Evolutionary conservation across 345 rosid genomes (phyloP), one percentile per base, ranked within the genome.

Genomic region (Pugionium dolabratum): DNA sequence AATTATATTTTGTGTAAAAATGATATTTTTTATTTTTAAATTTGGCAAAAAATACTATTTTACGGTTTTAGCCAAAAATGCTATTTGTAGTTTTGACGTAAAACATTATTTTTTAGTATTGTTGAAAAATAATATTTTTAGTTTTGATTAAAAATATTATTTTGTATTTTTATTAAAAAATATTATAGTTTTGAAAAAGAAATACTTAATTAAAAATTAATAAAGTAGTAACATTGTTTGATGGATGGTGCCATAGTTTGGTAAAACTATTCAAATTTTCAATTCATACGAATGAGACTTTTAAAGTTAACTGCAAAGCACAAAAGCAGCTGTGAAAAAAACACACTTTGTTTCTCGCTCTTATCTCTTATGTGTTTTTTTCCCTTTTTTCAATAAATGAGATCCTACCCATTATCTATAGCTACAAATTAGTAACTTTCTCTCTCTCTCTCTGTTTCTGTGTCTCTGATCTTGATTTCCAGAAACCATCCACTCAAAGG

Each of bases 361-460:
- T 10, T 10, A 32, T 45, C 31, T 47, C 56, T 54, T 25, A n/a
- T 31, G 4, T 11, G 6, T 3, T n/a, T 9, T 31, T 10, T 35
- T 54, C 31, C 26, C 63, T 26, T 26, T 2, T 40, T 45, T n/a
- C 66, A 46, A 56, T 75, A 37, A 70, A 76, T 74, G 69, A 66
- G 44, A 34, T 75, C 75, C 56, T 63, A 72, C 60, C 18, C 45
- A 44, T 11, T 10, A 9, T 39, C 34, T 62, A 40, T 1, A 59
- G 61, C 37, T 39, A 59, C 7, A 4, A 4, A 42, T 50, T 49
- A 46, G 10, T 30, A 36, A 58, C 26, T 32, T 26, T 52, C 47
- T 66, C 43, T 30, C 56, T 39, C 63, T 8, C 57, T 35, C 29
- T 36, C 59, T 42, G 54, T 36, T 28, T 54, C 44, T 49, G 45